These are phyloP conservation scores for Pseudisothecium myosuroides DNA, from an alignment of 225 moss, liverwort and hornwort species.

Conservation along the genomic window DNA sequence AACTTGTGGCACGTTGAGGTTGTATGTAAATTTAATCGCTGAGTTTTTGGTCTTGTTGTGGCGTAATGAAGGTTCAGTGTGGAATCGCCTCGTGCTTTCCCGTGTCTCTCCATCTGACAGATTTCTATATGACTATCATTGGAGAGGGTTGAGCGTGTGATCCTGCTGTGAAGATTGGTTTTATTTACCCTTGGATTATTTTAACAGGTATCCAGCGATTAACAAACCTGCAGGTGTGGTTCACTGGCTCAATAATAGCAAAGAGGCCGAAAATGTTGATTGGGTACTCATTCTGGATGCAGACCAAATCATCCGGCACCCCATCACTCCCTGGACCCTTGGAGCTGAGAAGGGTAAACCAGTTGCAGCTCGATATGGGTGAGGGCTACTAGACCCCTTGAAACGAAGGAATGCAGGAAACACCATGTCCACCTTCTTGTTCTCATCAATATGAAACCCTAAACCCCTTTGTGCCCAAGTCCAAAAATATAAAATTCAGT, in stretches of 20 bases:
- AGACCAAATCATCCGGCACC: constrained; percentile 84
- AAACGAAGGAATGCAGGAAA: not conserved
- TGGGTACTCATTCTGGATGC: constrained; percentile 97
- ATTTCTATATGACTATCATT: not conserved
- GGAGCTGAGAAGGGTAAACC: constrained; percentile 71
- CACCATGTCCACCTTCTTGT: not conserved
- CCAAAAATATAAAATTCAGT: not conserved
- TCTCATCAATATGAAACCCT: not conserved
- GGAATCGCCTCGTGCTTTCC: not conserved
- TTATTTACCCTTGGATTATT: not conserved
- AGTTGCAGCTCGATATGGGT: constrained; percentile 93
- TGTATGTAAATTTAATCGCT: not conserved
- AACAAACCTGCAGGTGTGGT: constrained; percentile 93
- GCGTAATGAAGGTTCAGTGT: not conserved
- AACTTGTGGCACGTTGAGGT: not conserved
- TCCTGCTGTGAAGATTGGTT: not conserved
- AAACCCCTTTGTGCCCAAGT: not conserved
- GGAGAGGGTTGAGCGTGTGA: not conserved
- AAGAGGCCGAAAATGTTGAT: constrained; percentile 66
- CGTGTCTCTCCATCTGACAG: not conserved
- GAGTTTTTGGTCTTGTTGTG: not conserved
- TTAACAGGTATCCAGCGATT: constrained; percentile 83
- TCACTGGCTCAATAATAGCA: constrained; percentile 76
- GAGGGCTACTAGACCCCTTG: not conserved
- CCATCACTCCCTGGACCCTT: constrained; percentile 81